Evolutionary conservation across 805 yeast species (phyloP).

Genomic region (Schwanniomyces polymorphus): DNA sequence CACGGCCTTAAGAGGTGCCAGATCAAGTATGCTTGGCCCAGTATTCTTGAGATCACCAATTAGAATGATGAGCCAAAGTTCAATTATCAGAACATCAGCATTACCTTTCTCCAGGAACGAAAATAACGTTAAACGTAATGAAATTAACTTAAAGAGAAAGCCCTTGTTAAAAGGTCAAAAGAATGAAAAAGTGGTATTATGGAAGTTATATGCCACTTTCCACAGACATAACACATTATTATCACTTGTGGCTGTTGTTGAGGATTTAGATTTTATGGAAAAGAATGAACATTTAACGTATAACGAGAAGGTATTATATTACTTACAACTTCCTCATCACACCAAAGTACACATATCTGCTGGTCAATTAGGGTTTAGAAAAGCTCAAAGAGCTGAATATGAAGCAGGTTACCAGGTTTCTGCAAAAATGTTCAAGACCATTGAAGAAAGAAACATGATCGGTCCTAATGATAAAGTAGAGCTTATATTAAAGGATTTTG

Average conservation of each 20-base stretch:
- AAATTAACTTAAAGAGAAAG: conserved; percentile 2
- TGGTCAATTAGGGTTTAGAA: conserved; percentile 87
- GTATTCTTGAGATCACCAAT: background rate
- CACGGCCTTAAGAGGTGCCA: background rate
- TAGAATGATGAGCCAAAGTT: background rate
- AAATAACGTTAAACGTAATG: background rate
- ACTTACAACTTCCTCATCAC: conserved; percentile 76
- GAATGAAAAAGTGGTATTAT: conserved; percentile 49
- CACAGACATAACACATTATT: conserved; percentile 81
- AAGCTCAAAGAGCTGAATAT: conserved; percentile 86
- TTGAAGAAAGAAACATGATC: conserved; percentile 60
- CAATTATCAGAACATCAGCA: background rate
- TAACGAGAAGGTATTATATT: conserved; percentile 73
- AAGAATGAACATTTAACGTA: conserved; percentile 57
- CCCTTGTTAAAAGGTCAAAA: conserved; percentile 6
- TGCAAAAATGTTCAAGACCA: conserved; percentile 66
- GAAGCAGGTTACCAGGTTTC: conserved; percentile 91
- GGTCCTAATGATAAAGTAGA: conserved; percentile 63
- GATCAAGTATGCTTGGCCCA: background rate
- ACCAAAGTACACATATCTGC: conserved; percentile 68
- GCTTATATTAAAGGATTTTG: conserved; percentile 75
- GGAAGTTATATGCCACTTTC: conserved; percentile 75
- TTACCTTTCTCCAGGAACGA: background rate
- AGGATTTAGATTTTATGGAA: conserved; percentile 57
- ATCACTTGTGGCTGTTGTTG: conserved; percentile 70